Percentiles rank a stretch among this genome's conserved stretches.
Conservation (phyloP, 2,329 filamentous ascomycete species). For the Cercospora brassicicola region DNA sequence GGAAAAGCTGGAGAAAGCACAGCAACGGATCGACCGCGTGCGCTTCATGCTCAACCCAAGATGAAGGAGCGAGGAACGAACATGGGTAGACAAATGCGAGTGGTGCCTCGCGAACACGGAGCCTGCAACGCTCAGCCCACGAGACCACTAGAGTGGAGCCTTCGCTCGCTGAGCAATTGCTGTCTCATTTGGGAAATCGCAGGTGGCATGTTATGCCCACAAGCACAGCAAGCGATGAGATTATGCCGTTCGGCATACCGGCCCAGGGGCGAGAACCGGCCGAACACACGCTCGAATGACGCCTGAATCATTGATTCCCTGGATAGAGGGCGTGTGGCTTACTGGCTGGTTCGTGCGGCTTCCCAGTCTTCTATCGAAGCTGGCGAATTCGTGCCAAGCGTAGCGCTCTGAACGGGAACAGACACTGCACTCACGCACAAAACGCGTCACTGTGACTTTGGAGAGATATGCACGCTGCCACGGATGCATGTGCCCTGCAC, state of each 20-base stretch:
- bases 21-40: slow-evolving; percentile 70
- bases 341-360: background rate
- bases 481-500: background rate
- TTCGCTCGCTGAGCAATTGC: background rate
- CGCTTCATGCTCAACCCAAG: slow-evolving; percentile 57
- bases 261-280: background rate
- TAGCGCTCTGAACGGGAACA: background rate
- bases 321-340: background rate
- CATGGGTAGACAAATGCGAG: background rate
- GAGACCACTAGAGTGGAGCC: background rate
- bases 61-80: slow-evolving; percentile 24
- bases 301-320: background rate
- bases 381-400: background rate
- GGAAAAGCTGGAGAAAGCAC: slow-evolving; percentile 69
- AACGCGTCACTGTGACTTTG: background rate
- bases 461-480: background rate
- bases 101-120: background rate
- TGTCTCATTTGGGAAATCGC: background rate
- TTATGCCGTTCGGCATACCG: background rate
- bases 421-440: background rate
- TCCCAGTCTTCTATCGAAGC: background rate
- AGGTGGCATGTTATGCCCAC: background rate
- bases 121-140: background rate
- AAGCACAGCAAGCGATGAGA: background rate
- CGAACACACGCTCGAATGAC: background rate